These are phyloP conservation scores for Globisporangium alternatum DNA, from an alignment of 352 stramenopile species.

Conservation along the genomic window DNA sequence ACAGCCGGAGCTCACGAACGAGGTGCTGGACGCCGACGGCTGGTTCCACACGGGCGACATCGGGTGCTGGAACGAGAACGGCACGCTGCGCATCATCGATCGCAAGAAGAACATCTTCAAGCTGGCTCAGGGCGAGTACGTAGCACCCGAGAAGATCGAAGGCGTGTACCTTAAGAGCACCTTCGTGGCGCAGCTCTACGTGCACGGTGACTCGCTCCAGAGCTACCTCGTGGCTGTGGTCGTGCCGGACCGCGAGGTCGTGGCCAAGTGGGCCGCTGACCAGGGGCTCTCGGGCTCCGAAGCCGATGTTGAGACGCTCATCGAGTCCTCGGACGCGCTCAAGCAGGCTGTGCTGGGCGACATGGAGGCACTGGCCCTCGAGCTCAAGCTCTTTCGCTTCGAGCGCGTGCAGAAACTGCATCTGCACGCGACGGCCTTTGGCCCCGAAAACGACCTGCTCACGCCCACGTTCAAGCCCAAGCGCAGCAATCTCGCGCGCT, in stretches of 20 bases:
- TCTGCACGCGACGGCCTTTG: slow-evolving; percentile 85
- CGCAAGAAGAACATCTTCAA: slow-evolving; percentile 92
- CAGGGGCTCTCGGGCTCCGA: background rate
- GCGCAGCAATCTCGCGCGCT: slow-evolving; percentile 59
- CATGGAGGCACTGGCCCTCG: slow-evolving; percentile 39
- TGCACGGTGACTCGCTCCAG: background rate
- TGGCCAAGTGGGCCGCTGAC: slow-evolving; percentile 19
- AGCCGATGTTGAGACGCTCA: background rate
- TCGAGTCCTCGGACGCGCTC: slow-evolving; percentile 25
- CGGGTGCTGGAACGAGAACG: slow-evolving; percentile 89
- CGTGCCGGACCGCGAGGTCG: background rate
- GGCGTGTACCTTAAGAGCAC: slow-evolving; percentile 53
- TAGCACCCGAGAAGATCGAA: slow-evolving; percentile 94
- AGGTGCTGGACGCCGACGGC: background rate
- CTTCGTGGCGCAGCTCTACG: background rate
- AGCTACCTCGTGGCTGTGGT: background rate
- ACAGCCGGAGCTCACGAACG: background rate
- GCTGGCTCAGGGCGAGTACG: slow-evolving; percentile 91
- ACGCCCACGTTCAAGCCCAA: slow-evolving; percentile 98
- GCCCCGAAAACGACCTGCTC: slow-evolving; percentile 88
- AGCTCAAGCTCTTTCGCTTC: slow-evolving; percentile 85
- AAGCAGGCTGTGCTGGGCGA: slow-evolving; percentile 29
- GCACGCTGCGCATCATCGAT: slow-evolving; percentile 83
- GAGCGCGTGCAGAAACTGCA: slow-evolving; percentile 91
- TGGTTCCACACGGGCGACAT: slow-evolving; percentile 95